These are phyloP conservation scores for Nicotiana tomentosiformis DNA, from an alignment of 257 asterid genomes.

Conservation along the genomic window DNA sequence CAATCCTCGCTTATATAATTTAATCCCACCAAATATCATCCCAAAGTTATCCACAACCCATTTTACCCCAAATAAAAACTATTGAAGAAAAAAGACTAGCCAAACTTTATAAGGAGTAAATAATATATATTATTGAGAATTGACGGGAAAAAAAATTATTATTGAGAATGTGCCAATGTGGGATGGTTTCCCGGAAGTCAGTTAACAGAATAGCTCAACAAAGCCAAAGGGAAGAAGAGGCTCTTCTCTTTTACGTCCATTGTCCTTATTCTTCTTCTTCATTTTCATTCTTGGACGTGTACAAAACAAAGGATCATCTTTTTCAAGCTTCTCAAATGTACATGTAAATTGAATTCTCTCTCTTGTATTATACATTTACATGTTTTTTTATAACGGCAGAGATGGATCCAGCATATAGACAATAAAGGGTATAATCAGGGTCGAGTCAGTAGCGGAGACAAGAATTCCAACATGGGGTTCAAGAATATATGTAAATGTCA, in stretches of 20 bases:
- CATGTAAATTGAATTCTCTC: background rate
- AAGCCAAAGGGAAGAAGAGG: background rate
- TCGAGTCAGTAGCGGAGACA: no score
- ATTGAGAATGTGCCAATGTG: background rate
- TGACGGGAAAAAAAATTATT: no score
- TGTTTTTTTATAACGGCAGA: background rate
- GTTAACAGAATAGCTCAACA: background rate
- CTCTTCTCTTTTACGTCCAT: background rate
- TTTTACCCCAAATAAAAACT: no score
- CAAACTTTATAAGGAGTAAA: no score
- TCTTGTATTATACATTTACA: background rate
- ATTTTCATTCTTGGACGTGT: background rate
- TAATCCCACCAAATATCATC: no score
- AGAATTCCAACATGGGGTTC: no score
- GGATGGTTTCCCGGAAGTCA: background rate
- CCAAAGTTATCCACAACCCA: no score
- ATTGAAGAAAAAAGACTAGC: no score
- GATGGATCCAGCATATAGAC: background rate
- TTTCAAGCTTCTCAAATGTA: background rate
- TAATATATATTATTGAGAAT: no score
- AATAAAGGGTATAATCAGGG: background rate
- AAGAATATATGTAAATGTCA: no score
- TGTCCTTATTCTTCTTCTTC: background rate
- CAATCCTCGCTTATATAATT: no score
- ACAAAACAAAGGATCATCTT: background rate